Percentiles rank a stretch among this genome's conserved stretches.
Conservation (phyloP, 768 basidiomycete species). For the Amanita muscaria region DNA sequence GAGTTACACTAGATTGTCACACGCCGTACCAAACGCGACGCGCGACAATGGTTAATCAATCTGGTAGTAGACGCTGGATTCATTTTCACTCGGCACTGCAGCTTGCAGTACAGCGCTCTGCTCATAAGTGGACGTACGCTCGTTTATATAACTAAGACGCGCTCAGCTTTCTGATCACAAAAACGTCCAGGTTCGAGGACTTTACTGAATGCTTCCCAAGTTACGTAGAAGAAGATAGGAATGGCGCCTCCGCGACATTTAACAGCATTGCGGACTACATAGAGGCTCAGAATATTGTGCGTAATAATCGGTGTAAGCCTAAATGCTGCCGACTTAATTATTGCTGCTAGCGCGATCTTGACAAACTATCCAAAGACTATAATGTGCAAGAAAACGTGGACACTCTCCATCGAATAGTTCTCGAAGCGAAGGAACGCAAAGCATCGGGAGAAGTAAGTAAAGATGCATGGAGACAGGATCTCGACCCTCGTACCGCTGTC, state of each 20-base stretch:
- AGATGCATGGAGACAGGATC: constrained; percentile 57
- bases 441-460: constrained; percentile 36
- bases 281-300: constrained; percentile 49
- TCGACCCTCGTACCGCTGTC: constrained; percentile 55
- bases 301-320: constrained; percentile 17
- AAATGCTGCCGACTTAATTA: background rate
- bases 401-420: constrained; percentile 57
- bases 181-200: constrained; percentile 37
- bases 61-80: constrained; percentile 46
- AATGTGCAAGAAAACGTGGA: constrained; percentile 64
- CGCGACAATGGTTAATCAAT: constrained; percentile 31
- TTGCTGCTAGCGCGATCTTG: constrained; percentile 45
- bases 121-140: constrained; percentile 52
- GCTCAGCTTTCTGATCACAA: background rate
- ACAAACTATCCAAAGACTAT: constrained; percentile 62
- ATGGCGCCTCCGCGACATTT: constrained; percentile 50
- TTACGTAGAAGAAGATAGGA: constrained; percentile 58
- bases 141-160: background rate
- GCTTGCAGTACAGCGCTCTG: constrained; percentile 44
- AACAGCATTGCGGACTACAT: constrained; percentile 66
- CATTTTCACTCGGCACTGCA: constrained; percentile 50
- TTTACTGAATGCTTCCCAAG: constrained; percentile 59
- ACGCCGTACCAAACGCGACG: background rate
- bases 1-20: background rate
- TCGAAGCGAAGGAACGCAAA: constrained; percentile 54